Conservation (phyloP, 2,329 filamentous ascomycete genomes). For the Pseudocercospora macadamiae region DNA sequence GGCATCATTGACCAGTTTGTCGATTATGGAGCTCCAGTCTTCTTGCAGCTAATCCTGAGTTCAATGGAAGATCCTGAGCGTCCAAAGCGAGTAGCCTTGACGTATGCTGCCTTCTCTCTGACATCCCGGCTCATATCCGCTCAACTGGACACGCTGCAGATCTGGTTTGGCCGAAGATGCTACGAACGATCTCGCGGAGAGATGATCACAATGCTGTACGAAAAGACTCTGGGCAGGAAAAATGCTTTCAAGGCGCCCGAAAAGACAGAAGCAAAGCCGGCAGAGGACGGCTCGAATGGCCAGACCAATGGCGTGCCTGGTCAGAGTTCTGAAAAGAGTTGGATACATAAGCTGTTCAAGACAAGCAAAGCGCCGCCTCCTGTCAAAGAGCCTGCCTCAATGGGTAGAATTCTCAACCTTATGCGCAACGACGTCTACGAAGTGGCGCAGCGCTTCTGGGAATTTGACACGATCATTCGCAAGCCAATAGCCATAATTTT, state of each 20-base stretch:
- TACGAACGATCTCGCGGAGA: constrained; percentile 86
- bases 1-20: constrained; percentile 65
- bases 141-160: constrained; percentile 68
- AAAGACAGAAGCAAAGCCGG: constrained; percentile 11
- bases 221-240: constrained; percentile 73
- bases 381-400: constrained; percentile 67
- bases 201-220: constrained; percentile 81
- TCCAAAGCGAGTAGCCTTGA: constrained; percentile 61
- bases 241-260: constrained; percentile 42
- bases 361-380: constrained; percentile 34
- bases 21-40: constrained; percentile 61
- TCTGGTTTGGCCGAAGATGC: constrained; percentile 82
- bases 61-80: constrained; percentile 62
- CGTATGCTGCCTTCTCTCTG: constrained; percentile 67
- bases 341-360: constrained; percentile 22
- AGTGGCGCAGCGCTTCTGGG: constrained; percentile 81
- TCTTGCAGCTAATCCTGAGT: constrained; percentile 72
- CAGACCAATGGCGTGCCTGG: constrained; percentile 21
- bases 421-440: constrained; percentile 82
- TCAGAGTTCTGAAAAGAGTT: background rate
- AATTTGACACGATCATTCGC: constrained; percentile 74
- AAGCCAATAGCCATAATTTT: constrained; percentile 77
- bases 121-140: constrained; percentile 62
- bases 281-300: constrained; percentile 21
- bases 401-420: constrained; percentile 88